phyloP scores from a whole-genome alignment of 805 yeast genomes.

The Torulaspora franciscae region DNA sequence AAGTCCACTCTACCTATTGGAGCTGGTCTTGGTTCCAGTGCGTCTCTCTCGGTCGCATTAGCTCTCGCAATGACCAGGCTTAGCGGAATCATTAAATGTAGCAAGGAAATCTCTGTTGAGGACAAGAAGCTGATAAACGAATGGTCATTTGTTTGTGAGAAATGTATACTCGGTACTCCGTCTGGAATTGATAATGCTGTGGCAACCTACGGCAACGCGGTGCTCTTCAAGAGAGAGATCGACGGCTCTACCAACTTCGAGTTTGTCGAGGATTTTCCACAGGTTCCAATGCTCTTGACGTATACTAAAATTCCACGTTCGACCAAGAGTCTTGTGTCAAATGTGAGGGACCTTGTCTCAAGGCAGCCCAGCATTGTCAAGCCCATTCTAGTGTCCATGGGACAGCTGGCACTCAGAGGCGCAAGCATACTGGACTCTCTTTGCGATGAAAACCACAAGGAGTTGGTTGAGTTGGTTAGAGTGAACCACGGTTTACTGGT shows the following conservation, averaged over 20 bases:
- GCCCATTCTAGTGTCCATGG: conserved; percentile 72
- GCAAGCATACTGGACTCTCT: conserved; percentile 39
- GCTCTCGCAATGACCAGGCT: conserved; percentile 65
- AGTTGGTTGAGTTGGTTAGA: conserved; percentile 57
- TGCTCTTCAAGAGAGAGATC: conserved; percentile 63
- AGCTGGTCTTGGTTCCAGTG: conserved; percentile 95
- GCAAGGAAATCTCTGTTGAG: conserved; percentile 34
- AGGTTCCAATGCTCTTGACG: conserved; percentile 67
- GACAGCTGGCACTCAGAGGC: conserved; percentile 65
- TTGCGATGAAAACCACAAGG: conserved; percentile 38
- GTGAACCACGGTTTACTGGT: conserved; percentile 85
- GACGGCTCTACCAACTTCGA: conserved; percentile 30
- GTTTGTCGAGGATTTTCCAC: conserved; percentile 51
- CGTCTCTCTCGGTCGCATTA: conserved; percentile 80
- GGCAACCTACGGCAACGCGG: conserved; percentile 95
- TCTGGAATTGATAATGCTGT: conserved; percentile 96
- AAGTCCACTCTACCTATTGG: conserved; percentile 90
- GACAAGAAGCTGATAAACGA: conserved; percentile 63
- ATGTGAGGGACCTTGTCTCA: conserved; percentile 54
- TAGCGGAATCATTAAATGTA: conserved; percentile 47
- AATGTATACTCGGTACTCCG: conserved; percentile 94
- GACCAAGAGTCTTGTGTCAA: conserved; percentile 76
- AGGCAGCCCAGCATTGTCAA: conserved; percentile 52
- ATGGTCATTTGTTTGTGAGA: conserved; percentile 92
- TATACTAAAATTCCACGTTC: conserved; percentile 85